Evolutionary conservation across 805 yeast species (phyloP).

Genomic region (Saccharomycopsis sp.): DNA sequence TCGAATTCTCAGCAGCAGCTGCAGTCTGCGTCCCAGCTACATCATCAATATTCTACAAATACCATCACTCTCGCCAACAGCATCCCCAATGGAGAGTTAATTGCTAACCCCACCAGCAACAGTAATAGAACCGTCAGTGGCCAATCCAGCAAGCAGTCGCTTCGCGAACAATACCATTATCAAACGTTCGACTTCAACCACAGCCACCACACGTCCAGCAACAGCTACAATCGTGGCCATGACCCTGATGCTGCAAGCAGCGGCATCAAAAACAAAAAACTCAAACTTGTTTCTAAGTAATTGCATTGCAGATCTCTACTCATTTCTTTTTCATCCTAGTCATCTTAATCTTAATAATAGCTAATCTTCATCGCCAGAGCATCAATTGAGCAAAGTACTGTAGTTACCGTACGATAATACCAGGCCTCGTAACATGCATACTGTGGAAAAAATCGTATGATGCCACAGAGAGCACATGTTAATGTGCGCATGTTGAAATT

Average conservation of each 20-base stretch:
- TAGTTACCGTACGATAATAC: too few relatives aligned
- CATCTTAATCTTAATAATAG: background rate
- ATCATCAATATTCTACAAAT: slow-evolving; percentile 1
- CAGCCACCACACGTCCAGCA: background rate
- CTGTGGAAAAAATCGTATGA: too few relatives aligned
- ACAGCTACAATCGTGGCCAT: background rate
- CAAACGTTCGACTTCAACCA: background rate
- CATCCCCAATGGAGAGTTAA: background rate
- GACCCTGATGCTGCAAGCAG: background rate
- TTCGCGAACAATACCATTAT: background rate
- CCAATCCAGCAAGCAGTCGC: background rate
- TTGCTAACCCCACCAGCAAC: background rate
- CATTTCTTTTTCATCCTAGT: background rate
- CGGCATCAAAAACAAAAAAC: background rate
- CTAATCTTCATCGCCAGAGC: too few relatives aligned
- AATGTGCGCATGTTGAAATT: too few relatives aligned
- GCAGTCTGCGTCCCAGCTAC: background rate
- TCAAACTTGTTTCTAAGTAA: background rate
- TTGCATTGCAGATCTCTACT: background rate
- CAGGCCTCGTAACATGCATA: too few relatives aligned
- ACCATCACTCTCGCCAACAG: background rate
- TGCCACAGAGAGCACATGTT: too few relatives aligned
- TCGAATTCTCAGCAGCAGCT: background rate
- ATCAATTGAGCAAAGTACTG: too few relatives aligned
- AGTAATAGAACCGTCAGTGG: background rate